Evolutionary conservation across 2,329 filamentous ascomycete genomes (phyloP).

Genomic region (Aspergillus pseudoglaucus): DNA sequence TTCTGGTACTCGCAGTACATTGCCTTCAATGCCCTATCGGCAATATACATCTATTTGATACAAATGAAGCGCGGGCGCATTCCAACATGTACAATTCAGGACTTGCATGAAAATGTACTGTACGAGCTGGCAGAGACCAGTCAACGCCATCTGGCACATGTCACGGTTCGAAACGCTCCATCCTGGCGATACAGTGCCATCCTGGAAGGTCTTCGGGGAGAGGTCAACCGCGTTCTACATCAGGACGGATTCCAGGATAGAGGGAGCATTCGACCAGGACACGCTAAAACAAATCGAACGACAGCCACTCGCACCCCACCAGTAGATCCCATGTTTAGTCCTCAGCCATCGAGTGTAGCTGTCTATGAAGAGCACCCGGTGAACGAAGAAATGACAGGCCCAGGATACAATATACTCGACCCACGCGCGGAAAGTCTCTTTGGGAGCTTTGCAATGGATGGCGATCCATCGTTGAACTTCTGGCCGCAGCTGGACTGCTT

Average conservation of each 20-base stretch:
- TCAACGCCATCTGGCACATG: slow-evolving; percentile 12
- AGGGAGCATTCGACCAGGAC: not conserved
- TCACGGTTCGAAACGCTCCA: slow-evolving; percentile 13
- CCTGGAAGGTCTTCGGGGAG: slow-evolving; percentile 12
- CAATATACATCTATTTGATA: slow-evolving; percentile 17
- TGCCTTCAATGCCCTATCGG: slow-evolving; percentile 17
- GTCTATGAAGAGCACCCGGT: not conserved
- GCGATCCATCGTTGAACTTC: slow-evolving; percentile 18
- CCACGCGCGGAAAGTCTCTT: slow-evolving; percentile 13
- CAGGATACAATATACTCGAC: slow-evolving; percentile 3
- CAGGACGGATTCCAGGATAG: slow-evolving; percentile 1
- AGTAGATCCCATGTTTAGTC: not conserved
- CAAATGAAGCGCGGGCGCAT: slow-evolving; percentile 14
- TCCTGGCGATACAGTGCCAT: slow-evolving; percentile 16
- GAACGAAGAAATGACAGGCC: not conserved
- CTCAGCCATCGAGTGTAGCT: not conserved
- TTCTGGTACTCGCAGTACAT: slow-evolving; percentile 22
- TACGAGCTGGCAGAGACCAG: slow-evolving; percentile 12
- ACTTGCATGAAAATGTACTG: slow-evolving; percentile 8
- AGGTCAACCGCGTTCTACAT: slow-evolving; percentile 5
- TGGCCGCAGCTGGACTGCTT: slow-evolving; percentile 23
- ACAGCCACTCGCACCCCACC: not conserved
- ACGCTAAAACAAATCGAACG: not conserved
- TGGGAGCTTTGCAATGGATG: slow-evolving; percentile 11
- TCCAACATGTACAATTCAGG: not conserved